Evolutionary conservation across 108 stramenopile genomes (phyloP).

Genomic region (Cylindrotheca fusiformis): DNA sequence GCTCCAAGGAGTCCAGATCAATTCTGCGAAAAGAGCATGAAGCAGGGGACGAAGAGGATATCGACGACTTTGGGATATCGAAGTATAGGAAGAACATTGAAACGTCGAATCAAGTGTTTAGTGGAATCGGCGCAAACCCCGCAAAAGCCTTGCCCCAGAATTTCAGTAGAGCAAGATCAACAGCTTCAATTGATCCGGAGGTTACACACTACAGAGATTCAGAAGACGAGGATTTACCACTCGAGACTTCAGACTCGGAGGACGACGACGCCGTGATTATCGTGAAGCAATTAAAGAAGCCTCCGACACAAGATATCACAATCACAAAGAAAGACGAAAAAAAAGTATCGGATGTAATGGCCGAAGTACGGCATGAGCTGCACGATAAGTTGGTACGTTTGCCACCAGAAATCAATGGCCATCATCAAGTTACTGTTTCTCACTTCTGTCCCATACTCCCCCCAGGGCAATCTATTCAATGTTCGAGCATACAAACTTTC

Average conservation of each 20-base stretch:
- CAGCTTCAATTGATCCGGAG: background rate
- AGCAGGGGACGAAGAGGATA: constrained; percentile 2
- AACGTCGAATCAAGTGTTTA: background rate
- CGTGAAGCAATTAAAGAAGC: constrained; percentile 6
- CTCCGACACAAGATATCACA: constrained; percentile 36
- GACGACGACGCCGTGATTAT: background rate
- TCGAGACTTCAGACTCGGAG: background rate
- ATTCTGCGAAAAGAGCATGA: constrained; percentile 1
- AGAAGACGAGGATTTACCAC: background rate
- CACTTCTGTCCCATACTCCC: too few species aligned
- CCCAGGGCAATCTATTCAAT: constrained; percentile 24
- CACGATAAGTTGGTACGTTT: constrained; percentile 19
- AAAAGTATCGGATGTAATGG: constrained; percentile 17
- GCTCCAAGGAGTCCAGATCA: constrained; percentile 4
- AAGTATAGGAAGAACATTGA: background rate
- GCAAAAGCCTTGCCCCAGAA: background rate
- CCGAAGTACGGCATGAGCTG: constrained; percentile 18
- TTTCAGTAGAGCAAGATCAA: background rate
- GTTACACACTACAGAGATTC: background rate
- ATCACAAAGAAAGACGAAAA: constrained; percentile 8
- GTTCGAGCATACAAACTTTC: constrained; percentile 20
- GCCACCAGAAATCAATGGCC: too few species aligned
- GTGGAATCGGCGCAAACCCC: background rate
- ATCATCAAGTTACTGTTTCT: too few species aligned
- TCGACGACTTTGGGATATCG: constrained; percentile 7